phyloP scores from a whole-genome alignment of 2,329 filamentous ascomycete genomes.

The Beauveria sp. region DNA sequence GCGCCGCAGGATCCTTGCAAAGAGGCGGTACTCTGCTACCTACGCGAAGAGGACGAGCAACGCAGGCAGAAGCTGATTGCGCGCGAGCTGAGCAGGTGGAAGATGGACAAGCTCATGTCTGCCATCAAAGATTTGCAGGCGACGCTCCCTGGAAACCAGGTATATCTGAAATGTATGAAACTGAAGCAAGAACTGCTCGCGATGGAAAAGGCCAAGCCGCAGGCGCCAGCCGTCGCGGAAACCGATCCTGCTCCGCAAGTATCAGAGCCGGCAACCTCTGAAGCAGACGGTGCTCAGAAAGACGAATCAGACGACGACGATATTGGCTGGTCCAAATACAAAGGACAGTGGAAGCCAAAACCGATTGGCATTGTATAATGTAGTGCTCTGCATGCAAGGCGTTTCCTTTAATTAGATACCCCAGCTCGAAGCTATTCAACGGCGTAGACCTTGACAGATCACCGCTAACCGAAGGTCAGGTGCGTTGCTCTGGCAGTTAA shows the following conservation, averaged over 20 bases:
- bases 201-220: slow-evolving; percentile 13
- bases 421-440: neutral
- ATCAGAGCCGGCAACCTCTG: neutral
- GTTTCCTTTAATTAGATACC: slow-evolving; percentile 5
- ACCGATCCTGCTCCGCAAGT: slow-evolving; percentile 5
- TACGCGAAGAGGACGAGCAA: slow-evolving; percentile 27
- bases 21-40: slow-evolving; percentile 30
- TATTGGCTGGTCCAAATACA: slow-evolving; percentile 41
- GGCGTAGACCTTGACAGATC: no score
- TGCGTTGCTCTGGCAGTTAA: neutral
- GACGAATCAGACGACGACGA: slow-evolving; percentile 13
- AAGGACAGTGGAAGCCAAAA: slow-evolving; percentile 48
- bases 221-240: slow-evolving; percentile 9
- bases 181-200: slow-evolving; percentile 35
- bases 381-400: neutral
- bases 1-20: slow-evolving; percentile 21
- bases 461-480: no score
- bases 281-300: slow-evolving; percentile 13
- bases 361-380: slow-evolving; percentile 48
- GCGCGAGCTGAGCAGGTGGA: slow-evolving; percentile 28
- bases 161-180: slow-evolving; percentile 37
- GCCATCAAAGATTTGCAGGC: slow-evolving; percentile 32
- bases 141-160: slow-evolving; percentile 33
- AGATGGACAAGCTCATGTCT: slow-evolving; percentile 28
- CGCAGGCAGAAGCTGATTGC: slow-evolving; percentile 19